Base-by-base conservation (phyloP, 148 eudicot species). In the Rhododendron vialii region DNA sequence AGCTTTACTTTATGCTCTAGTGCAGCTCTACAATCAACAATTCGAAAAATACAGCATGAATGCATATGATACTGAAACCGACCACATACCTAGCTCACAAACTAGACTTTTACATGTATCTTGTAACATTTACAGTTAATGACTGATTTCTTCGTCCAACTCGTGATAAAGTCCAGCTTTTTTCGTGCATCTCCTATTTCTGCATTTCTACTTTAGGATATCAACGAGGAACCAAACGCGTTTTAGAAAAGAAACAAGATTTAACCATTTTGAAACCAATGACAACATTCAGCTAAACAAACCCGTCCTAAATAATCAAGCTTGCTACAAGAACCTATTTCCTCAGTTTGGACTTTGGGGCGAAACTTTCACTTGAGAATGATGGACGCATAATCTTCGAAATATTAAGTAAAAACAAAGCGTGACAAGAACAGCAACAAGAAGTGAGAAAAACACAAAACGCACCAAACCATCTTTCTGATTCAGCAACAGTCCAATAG, bases 401-500 rank as follows among this genome's bases (percentile, higher is more conserved):
- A 22, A 35, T 84, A 36, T 57, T 5, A 8, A 53, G 1, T 4
- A 12, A 1, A 74, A 55, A 77, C 9, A 8, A 53, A 53, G 9
- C 28, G 22, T 50, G 4, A 33, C 17, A 69, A 50, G 30, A 57
- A 4, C 81, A 22, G 24, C 80, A 13, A 75, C 17, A n/a, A 76
- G 17, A 84, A 85, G 18, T 36, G 35, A 55, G 33, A 3, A 80
- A 87, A 87, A 57, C 35, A 33, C 4, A 89, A 57, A 85, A 89
- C 98, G 91, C 86, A 96, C 99, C 99, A 76, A 96, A 96, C 99
- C 99, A 97, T 63, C 89, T 92, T 90, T 94, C 90, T 0, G 99
- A 91, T 78, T 97, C 99, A 84, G 98, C 98, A 89, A 95, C 99
- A 84, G 87, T 89, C 99, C 99, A 95, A 79, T 97, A 97, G 90